Base-by-base conservation (phyloP, 139 green algal species). In the Bryopsis sp. region DNA sequence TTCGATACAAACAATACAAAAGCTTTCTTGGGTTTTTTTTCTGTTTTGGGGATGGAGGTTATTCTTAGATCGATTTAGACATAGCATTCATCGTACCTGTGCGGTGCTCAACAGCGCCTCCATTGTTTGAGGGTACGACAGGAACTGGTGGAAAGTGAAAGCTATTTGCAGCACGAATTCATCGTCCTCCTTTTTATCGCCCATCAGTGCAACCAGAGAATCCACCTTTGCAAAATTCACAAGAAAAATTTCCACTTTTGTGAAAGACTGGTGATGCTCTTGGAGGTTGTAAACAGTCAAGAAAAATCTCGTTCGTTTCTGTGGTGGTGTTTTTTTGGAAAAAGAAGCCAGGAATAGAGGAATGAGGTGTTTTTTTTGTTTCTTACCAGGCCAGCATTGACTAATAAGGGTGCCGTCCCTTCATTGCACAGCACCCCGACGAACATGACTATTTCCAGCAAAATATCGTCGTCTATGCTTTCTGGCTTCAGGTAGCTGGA, bases 121-220 rank as follows among this genome's bases (percentile, higher is more conserved):
- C 0, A 76, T 75, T 3, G 80, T 90, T 29, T 74, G 62, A 24
- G 81, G 64, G 47, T 79, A 81, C 57, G 81, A 66, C 48, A 92
- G 76, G 57, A 91, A 79, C 58, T 81, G 82, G 34, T 83, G 64
- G 58, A 90, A 82, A 0, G 89, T 72, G 37, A 83, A 87, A 19
- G 80, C 58, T 36, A 86, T 86, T 75, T 91, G 78, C 70, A 96
- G 71, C 66, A 92, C 86, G 75, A 93, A 88, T 74, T 92, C 86
- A 34, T 96, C 84, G 36, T 94, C 86, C 29, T 90, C 82, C 77
- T 89, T 88, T 75, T 88, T 88, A 29, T 84, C 77, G 11, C 61
- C 67, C 75, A 90, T 82, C 33, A 86, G 47, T 0, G 66, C 47
- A 47, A 70, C 50, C 28, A 78, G 72, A 37, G 32, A 37, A 59